phyloP scores from a whole-genome alignment of 2,329 filamentous ascomycete genomes.

The Neofusicoccum kwambonambiense region DNA sequence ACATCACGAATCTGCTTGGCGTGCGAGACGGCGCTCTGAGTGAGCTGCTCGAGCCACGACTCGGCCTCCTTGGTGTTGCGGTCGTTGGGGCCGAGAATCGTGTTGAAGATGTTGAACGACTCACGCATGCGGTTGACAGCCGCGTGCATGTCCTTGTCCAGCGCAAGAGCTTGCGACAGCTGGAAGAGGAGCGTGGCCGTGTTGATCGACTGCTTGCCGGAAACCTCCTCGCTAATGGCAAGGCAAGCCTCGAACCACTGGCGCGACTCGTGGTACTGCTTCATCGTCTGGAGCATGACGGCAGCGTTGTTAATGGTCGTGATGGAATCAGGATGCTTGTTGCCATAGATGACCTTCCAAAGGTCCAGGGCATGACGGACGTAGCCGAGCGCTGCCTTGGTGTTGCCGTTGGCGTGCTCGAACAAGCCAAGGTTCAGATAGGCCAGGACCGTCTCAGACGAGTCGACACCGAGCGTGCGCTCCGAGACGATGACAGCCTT shows the following conservation, averaged over 20 bases:
- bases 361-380: conserved; percentile 89
- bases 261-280: conserved; percentile 90
- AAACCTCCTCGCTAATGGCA: conserved; percentile 82
- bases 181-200: conserved; percentile 95
- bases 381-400: conserved; percentile 80
- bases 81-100: conserved; percentile 81
- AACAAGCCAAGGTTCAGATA: conserved; percentile 96
- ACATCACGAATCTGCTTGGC: conserved; percentile 91
- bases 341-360: conserved; percentile 96
- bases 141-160: conserved; percentile 92
- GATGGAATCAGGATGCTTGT: conserved; percentile 93
- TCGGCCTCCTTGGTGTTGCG: conserved; percentile 98
- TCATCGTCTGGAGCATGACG: conserved; percentile 95
- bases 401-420: conserved; percentile 88
- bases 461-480: conserved; percentile 89
- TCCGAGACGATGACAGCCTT: conserved; percentile 97
- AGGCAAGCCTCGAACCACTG: conserved; percentile 96
- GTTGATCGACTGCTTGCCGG: conserved; percentile 86
- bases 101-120: conserved; percentile 92
- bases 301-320: conserved; percentile 98
- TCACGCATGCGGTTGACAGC: conserved; percentile 94
- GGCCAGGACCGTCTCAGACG: conserved; percentile 87
- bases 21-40: conserved; percentile 89
- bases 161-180: conserved; percentile 87
- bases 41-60: conserved; percentile 93